Evolutionary conservation across 805 yeast species (phyloP), one percentile per base, ranked within the genome.

Genomic region (Zygoascus bituminiphila): DNA sequence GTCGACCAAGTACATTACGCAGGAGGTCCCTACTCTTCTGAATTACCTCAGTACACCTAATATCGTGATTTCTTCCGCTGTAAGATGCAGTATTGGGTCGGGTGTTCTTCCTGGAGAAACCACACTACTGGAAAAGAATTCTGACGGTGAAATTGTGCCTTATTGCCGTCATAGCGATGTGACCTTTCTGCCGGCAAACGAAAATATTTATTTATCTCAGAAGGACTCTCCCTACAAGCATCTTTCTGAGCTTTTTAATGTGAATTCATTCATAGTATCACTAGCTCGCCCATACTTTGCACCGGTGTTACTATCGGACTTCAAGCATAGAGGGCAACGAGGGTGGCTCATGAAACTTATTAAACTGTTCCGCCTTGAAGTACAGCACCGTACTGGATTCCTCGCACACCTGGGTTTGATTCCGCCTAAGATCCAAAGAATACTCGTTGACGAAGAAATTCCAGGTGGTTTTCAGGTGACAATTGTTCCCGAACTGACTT

Each of bases 11-110:
- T 22, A 26, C 23, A 19, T 29, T 15, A 44, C 50, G 10, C 25
- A 42, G 6, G 54, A 51, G 20, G 43, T 52, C 17, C 53, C 58
- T 25, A 45, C 56, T 0, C 69, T 89, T 43, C 68, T 89, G 54
- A 93, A 93, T 65, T 88, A 91, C 62, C 81, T 93, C 25, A 88
- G 97, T 0, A 81, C 97, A 0, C 98, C 98, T 1, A 89, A 91
- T 63, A 89, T 88, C 9, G 75, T 89, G 6, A 83, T 91, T 12
- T 76, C 93, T 76, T 84, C 95, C 10, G 98, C 98, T 0, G 84
- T 91, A 10, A 77, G 81, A 56, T 96, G 97, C 20, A 59, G 71
- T 74, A 51, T 75, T 73, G 66, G 86, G 75, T 51, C 86, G 71
- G 66, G 82, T 72, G 59, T 71, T 51, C 68, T 86, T 50, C 77